Conservation (phyloP, 1,284 basidiomycete genomes). For the Ceratobasidium sp. region DNA sequence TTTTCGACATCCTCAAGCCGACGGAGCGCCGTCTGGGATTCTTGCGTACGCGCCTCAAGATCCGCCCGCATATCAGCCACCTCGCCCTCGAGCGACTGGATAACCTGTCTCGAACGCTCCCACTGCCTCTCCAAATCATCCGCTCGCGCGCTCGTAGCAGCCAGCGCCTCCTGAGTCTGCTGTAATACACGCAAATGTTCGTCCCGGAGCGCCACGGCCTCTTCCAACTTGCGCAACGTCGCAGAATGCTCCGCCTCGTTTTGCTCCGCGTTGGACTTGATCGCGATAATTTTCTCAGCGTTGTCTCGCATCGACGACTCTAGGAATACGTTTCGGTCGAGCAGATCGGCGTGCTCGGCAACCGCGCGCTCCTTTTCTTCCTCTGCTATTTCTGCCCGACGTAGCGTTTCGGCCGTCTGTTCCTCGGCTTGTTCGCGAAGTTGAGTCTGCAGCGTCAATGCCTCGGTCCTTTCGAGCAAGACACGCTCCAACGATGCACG, state of each 20-base stretch:
- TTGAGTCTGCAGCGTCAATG: conserved; percentile 79
- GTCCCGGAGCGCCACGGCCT: conserved; percentile 77
- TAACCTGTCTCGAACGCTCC: conserved; percentile 74
- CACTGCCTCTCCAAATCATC: conserved; percentile 85
- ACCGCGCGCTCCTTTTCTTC: conserved; percentile 78
- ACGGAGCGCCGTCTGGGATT: conserved; percentile 76
- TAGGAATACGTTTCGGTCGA: conserved; percentile 71
- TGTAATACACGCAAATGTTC: conserved; percentile 89
- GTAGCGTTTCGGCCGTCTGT: conserved; percentile 81
- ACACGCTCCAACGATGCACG: conserved; percentile 77
- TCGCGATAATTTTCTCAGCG: conserved; percentile 77
- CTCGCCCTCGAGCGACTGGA: conserved; percentile 77
- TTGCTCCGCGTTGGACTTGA: conserved; percentile 81
- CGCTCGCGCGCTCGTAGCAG: conserved; percentile 80
- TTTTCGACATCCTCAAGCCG: conserved; percentile 83
- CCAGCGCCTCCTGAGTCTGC: conserved; percentile 83
- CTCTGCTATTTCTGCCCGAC: conserved; percentile 86
- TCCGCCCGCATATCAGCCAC: conserved; percentile 82
- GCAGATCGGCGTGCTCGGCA: conserved; percentile 80
- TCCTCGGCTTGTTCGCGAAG: conserved; percentile 85
- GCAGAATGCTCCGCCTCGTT: conserved; percentile 83
- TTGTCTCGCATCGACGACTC: conserved; percentile 85
- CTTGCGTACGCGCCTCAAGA: conserved; percentile 77
- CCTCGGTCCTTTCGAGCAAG: conserved; percentile 78
- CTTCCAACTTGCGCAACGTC: conserved; percentile 72